phyloP scores from a whole-genome alignment of 2,329 filamentous ascomycete genomes.

The Graphiopsis chlorocephala region DNA sequence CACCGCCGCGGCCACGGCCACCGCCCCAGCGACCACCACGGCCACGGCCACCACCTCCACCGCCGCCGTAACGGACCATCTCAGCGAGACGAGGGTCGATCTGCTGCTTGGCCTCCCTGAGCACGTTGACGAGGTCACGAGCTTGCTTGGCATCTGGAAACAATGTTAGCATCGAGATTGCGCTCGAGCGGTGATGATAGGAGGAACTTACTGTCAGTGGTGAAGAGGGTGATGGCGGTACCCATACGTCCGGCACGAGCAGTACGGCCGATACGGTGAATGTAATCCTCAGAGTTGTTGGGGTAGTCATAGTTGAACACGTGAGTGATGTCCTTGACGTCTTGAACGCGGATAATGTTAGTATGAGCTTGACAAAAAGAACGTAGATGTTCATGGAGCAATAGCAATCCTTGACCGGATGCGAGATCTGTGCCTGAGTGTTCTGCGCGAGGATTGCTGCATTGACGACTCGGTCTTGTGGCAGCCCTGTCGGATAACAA shows the following conservation, averaged over 20 bases:
- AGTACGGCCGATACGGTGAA: constrained; percentile 67
- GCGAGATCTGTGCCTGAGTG: constrained; percentile 35
- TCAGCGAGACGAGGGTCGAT: constrained; percentile 93
- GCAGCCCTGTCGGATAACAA: constrained; percentile 25
- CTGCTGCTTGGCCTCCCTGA: constrained; percentile 95
- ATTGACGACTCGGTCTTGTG: constrained; percentile 22
- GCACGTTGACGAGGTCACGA: constrained; percentile 89
- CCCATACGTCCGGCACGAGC: constrained; percentile 78
- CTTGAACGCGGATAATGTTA: constrained; percentile 65
- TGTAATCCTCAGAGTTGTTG: constrained; percentile 77
- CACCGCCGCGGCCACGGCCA: constrained; percentile 40
- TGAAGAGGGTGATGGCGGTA: constrained; percentile 98
- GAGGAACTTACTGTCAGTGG: constrained; percentile 88
- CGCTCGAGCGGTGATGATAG: neutral
- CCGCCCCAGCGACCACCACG: constrained; percentile 59
- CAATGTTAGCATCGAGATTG: constrained; percentile 33
- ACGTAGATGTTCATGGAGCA: constrained; percentile 40
- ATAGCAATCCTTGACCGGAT: constrained; percentile 55
- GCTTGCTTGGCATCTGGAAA: constrained; percentile 59
- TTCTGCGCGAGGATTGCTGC: constrained; percentile 29
- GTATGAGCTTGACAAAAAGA: constrained; percentile 38
- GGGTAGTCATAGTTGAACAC: constrained; percentile 99
- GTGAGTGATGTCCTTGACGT: constrained; percentile 99
- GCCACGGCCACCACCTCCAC: constrained; percentile 67
- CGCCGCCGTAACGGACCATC: constrained; percentile 90